Conservation (phyloP, 75 land plant genomes). For the Pinus albicaulis region DNA sequence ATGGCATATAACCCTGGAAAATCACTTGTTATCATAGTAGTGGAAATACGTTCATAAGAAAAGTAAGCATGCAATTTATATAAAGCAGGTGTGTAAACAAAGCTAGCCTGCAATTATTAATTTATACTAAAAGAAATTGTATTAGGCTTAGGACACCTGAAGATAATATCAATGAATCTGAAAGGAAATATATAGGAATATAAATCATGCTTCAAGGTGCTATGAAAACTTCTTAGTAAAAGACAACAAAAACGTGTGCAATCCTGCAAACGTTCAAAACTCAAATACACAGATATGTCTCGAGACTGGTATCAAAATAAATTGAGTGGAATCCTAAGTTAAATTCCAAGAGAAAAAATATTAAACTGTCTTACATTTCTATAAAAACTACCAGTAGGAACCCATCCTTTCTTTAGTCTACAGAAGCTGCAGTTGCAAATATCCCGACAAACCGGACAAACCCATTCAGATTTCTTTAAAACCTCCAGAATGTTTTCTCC, state of each 20-base stretch:
- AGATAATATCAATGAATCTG: too few species aligned
- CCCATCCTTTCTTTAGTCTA: slow-evolving; percentile 83
- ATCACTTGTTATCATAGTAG: background rate
- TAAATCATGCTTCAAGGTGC: too few species aligned
- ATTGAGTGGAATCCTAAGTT: background rate
- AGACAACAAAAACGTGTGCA: background rate
- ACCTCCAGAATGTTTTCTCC: slow-evolving; percentile 92
- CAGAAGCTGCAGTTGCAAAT: slow-evolving; percentile 96
- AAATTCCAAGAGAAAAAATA: background rate
- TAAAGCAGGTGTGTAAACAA: background rate
- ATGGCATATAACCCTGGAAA: background rate
- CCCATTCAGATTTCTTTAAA: slow-evolving; percentile 62
- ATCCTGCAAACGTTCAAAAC: background rate
- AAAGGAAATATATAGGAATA: too few species aligned
- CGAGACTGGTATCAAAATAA: too few species aligned
- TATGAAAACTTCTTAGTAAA: background rate
- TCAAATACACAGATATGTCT: background rate
- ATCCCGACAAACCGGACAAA: slow-evolving; percentile 85
- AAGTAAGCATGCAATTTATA: background rate
- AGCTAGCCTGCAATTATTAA: background rate
- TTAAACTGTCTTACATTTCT: slow-evolving; percentile 29
- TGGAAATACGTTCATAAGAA: too few species aligned
- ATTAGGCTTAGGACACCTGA: too few species aligned
- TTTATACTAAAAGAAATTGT: too few species aligned
- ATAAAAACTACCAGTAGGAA: slow-evolving; percentile 70